These are phyloP conservation scores for Geotrichum ghanense DNA, from an alignment of 805 yeast species.

Conservation along the genomic window DNA sequence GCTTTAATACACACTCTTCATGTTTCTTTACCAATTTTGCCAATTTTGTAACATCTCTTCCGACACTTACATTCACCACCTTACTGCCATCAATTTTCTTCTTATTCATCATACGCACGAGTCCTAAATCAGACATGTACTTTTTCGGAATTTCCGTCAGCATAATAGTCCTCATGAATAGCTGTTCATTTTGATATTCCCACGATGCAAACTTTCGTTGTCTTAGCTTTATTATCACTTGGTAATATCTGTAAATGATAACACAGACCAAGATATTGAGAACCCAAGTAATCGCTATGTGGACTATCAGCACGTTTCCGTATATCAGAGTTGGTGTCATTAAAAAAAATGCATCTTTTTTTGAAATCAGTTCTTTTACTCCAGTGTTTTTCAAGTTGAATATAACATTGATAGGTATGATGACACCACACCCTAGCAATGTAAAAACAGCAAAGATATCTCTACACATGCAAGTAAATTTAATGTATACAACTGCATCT, in stretches of 20 bases:
- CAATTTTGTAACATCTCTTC: constrained; percentile 20
- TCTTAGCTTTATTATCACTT: constrained; percentile 18
- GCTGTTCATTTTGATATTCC: constrained; percentile 16
- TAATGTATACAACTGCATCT: constrained; percentile 26
- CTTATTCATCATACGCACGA: constrained; percentile 11
- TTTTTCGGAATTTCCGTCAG: constrained; percentile 21
- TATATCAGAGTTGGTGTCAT: constrained; percentile 27
- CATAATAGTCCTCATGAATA: constrained; percentile 22
- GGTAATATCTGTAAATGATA: constrained; percentile 20
- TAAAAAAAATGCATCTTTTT: constrained; percentile 23
- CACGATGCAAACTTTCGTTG: constrained; percentile 13
- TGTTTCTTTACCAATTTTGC: constrained; percentile 19
- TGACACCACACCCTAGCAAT: constrained; percentile 22
- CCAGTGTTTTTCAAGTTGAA: constrained; percentile 20
- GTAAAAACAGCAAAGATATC: constrained; percentile 23
- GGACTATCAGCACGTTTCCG: constrained; percentile 24
- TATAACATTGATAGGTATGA: constrained; percentile 28
- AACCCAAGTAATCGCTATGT: constrained; percentile 26
- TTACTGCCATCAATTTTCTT: constrained; percentile 3
- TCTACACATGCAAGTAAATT: constrained; percentile 24
- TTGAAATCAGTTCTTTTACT: constrained; percentile 15
- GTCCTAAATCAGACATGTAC: constrained; percentile 18
- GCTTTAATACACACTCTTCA: constrained; percentile 12
- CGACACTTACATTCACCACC: constrained; percentile 16
- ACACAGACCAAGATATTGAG: constrained; percentile 18